Evolutionary conservation across 163 green algal genomes (phyloP).

Genomic region (Trebouxia gelatinosa): DNA sequence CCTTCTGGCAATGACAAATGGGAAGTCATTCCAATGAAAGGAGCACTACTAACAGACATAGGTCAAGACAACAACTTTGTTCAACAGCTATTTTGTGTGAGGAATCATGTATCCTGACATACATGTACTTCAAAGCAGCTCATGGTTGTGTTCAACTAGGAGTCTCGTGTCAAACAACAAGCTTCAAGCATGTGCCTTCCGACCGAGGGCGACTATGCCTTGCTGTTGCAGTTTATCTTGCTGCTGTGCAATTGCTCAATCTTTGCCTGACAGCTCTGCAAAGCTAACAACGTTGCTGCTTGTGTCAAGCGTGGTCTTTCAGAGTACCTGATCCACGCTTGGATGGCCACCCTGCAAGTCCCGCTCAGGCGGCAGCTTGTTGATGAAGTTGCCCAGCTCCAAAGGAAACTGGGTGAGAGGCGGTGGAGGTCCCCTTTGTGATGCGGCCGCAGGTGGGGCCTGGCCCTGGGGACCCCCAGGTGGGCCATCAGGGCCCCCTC

Average conservation of each 20-base stretch:
- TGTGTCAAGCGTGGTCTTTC: not conserved
- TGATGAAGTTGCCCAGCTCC: slow-evolving; percentile 45
- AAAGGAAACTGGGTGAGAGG: slow-evolving; percentile 38
- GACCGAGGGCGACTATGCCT: no score
- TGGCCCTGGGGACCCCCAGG: not conserved
- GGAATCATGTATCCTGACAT: no score
- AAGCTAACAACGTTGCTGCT: not conserved
- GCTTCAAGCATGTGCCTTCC: no score
- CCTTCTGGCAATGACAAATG: no score
- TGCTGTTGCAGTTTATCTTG: no score
- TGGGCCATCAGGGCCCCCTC: not conserved
- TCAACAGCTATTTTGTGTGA: no score
- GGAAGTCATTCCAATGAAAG: no score
- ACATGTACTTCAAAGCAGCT: no score
- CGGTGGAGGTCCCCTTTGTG: slow-evolving; percentile 12
- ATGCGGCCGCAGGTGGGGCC: not conserved
- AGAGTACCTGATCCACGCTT: slow-evolving; percentile 25
- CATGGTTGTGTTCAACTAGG: no score
- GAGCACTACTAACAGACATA: no score
- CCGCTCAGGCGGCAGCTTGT: slow-evolving; percentile 38
- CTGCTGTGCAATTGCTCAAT: not conserved
- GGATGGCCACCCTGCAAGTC: slow-evolving; percentile 12
- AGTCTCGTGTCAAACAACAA: no score
- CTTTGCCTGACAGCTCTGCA: not conserved
- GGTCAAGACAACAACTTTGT: no score